Base-by-base conservation (phyloP, 164 flowering plant species). In the Cinnamomum micranthum region DNA sequence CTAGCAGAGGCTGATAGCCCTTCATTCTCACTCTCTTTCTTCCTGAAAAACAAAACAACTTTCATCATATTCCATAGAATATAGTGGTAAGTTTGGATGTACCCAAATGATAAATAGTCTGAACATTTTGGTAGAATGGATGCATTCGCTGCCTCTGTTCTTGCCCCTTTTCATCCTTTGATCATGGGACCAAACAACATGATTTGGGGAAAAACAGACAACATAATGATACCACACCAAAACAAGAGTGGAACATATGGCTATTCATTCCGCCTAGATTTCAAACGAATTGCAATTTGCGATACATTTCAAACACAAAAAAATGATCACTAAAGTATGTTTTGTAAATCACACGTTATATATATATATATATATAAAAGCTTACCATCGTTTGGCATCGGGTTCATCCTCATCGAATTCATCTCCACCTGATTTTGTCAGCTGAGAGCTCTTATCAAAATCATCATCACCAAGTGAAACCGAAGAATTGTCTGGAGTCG, bases 381-480 rank as follows among this genome's bases (percentile, higher is more conserved):
- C 75, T 77, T 75, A 92, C 97, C 93, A 90, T 87, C 94, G 83
- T 70, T 92, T 92, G 71, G 89, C 83, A 28, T 86, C 86, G n/a
- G 92, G 89, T 78, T 89, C 93, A 62, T 90, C 93, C 27, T 87
- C 97, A 74, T 86, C 92, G 25, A 82, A 55, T 0, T 86, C 95
- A 70, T 90, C 92, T 2, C 86, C 88, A 6, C 73, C 91, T 6
- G 91, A 87, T 60, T 74, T 86, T 47, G 85, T 90, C 80, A 65
- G 85, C 68, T 84, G 89, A 6, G 91, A 86, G 41, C 81, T 75
- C 67, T 74, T 83, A 35, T 91, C 92, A 58, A 85, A 75, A 24
- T 92, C 97, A 55, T 89, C 95, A 70, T 88, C 97, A 7, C 88
- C 94, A 0, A 86, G 24, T 3, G 97, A 85, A 4, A 91, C 77